These are phyloP conservation scores for Vitis hybrid DNA, from an alignment of 177 flowering plant species.

Conservation along the genomic window DNA sequence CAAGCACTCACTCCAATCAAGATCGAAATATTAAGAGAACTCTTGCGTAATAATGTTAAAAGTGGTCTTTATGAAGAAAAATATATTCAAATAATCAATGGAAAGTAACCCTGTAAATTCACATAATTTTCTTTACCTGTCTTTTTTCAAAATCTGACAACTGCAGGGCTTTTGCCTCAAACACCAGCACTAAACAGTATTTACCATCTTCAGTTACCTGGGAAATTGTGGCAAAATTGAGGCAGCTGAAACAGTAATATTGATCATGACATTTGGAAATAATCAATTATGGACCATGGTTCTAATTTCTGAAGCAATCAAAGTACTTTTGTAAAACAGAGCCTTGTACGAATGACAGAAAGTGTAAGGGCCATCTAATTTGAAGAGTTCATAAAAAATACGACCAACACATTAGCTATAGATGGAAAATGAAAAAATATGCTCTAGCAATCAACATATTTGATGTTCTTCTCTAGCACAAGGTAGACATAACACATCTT, in stretches of 20 bases:
- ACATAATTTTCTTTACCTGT: constrained; percentile 53
- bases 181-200: constrained; percentile 75
- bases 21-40: too few species aligned
- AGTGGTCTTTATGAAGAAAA: not conserved
- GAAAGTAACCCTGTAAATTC: not conserved
- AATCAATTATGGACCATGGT: not conserved
- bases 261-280: not conserved
- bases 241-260: not conserved
- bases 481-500: not conserved
- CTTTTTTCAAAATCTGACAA: constrained; percentile 87
- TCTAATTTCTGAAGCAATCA: not conserved
- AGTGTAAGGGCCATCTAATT: not conserved
- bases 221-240: constrained; percentile 10
- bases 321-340: not conserved
- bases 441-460: not conserved
- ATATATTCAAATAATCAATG: not conserved
- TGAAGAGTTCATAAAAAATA: not conserved
- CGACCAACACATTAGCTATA: not conserved
- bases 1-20: not conserved
- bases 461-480: not conserved
- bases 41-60: not conserved
- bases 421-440: not conserved
- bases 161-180: constrained; percentile 82
- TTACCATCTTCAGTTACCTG: constrained; percentile 90
- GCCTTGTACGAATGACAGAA: not conserved